Evolutionary conservation across 768 basidiomycete genomes (phyloP), one percentile per base, ranked within the genome.

Genomic region (Kwoniella heveanensis): DNA sequence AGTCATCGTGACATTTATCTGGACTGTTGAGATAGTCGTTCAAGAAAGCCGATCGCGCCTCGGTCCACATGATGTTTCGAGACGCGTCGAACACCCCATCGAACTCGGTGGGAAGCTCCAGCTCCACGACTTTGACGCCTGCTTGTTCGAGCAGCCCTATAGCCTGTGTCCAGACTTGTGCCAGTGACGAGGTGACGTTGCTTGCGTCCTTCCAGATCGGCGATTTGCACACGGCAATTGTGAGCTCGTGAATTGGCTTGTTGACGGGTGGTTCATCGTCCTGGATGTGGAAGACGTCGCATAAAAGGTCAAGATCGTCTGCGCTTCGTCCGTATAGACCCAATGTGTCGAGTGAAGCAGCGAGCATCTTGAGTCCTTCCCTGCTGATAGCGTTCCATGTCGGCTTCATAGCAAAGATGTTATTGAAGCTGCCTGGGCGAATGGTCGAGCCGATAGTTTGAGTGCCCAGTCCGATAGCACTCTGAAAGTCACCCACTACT

Each of bases 341-440:
- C 24, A 79, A 58, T 1, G 79, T 78, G 63, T 78, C 78, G 54
- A 70, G 71, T 12, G 73, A 72, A 50, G 71, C 54, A 4, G 70
- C 57, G 52, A 25, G 60, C 39, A 71, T 60, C 66, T 79, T 79
- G 26, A 79, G 32, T 12, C 79, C 79, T 44, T 76, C 73, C 22
- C 71, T 67, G 2, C 73, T 71, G 60, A 79, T 74, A 12, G 72
- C 49, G n/a, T 69, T 70, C 71, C 74, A 79, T 1, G 79, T 80
- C 2, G 77, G 76, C 62, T 80, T 79, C 52, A 77, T 57, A 0
- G 67, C 77, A 44, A 66, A 80, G 52, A 80, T 74, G 19, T 76
- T 76, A 60, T 77, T 79, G 67, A 64, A 80, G 22, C 72, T 73
- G 10, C 66, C 79, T 0, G 79, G 78, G 10, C 79, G 65, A 21